Conservation (phyloP, 2,329 filamentous ascomycete species). For the Botrytis fabae region DNA sequence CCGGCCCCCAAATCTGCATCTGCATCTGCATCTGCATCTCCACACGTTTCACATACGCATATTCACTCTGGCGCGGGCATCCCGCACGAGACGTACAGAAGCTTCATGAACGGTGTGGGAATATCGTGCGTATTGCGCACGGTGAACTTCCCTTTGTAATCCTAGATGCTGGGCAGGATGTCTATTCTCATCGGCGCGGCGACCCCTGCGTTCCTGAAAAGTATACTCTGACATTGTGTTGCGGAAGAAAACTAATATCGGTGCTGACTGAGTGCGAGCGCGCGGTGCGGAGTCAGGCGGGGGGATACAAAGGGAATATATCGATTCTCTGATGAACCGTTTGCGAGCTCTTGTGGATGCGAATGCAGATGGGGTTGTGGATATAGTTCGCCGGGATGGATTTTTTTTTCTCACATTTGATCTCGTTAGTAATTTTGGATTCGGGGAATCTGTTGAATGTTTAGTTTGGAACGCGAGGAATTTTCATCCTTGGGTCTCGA, state of each 20-base stretch:
- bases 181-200: neutral
- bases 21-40: neutral
- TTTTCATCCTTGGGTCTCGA: neutral
- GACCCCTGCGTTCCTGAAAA: neutral
- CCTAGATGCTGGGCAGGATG: no score
- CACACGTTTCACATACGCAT: neutral
- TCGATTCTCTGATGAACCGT: neutral
- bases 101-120: neutral
- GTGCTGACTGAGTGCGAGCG: neutral
- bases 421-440: neutral
- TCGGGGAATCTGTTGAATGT: neutral
- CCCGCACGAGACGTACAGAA: neutral
- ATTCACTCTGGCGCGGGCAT: neutral
- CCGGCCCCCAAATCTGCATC: neutral
- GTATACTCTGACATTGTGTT: neutral
- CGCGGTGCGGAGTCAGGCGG: neutral
- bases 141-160: neutral
- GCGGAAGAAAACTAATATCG: neutral
- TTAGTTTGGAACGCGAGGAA: neutral
- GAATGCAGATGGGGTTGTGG: neutral
- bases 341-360: neutral
- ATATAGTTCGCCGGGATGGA: neutral
- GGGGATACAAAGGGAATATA: accelerated
- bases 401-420: neutral
- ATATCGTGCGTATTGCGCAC: neutral